phyloP scores from a whole-genome alignment of 257 asterid species.

The Penstemon barbatus region DNA sequence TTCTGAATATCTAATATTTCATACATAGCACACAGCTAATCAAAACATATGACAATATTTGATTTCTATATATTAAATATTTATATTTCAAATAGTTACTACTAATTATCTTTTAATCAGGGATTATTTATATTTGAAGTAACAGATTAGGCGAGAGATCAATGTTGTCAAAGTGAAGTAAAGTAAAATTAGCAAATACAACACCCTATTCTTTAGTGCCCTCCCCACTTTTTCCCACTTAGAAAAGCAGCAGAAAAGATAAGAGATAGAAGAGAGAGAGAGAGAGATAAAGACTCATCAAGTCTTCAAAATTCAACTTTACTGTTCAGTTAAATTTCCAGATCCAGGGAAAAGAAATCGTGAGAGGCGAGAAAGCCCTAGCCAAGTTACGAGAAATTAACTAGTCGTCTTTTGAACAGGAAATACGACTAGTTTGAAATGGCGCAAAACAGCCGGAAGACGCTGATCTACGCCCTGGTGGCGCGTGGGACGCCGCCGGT shows the following conservation, averaged over 20 bases:
- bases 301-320: conserved; percentile 26
- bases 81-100: too few species aligned
- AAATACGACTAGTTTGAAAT: conserved; percentile 28
- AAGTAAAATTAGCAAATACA: background rate
- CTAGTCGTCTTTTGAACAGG: background rate
- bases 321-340: conserved; percentile 14
- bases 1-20: too few species aligned
- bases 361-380: conserved; percentile 19
- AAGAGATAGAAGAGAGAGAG: background rate
- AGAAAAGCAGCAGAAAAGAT: conserved; percentile 15
- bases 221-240: conserved; percentile 12
- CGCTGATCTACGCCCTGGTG: conserved; percentile 68
- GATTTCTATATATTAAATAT: too few species aligned
- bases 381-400: background rate
- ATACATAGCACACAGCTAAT: too few species aligned
- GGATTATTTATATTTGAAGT: background rate
- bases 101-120: background rate
- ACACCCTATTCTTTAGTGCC: background rate
- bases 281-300: conserved; percentile 20
- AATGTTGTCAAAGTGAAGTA: conserved; percentile 8
- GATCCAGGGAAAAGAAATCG: conserved; percentile 28
- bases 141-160: too few species aligned
- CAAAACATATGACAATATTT: too few species aligned
- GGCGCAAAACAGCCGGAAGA: conserved; percentile 49
- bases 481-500: conserved; percentile 62